phyloP scores from a whole-genome alignment of 2,329 filamentous ascomycete genomes.

The Dactylellina drechsleri region DNA sequence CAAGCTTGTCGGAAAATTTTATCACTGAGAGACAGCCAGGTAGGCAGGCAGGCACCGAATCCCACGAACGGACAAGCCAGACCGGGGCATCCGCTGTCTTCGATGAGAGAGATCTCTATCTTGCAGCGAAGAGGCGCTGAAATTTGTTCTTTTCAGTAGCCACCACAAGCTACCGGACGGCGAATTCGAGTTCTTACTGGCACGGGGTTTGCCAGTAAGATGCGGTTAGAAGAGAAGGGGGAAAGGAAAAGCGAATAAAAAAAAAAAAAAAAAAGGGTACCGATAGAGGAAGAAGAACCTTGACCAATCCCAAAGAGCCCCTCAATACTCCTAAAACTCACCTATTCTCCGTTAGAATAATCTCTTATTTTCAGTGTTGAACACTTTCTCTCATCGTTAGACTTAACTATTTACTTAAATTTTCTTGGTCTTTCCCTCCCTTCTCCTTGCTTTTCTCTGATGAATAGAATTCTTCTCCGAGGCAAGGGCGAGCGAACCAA shows the following conservation, averaged over 20 bases:
- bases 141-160: conserved; percentile 4
- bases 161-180: conserved; percentile 13
- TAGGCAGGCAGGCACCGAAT: conserved; percentile 7
- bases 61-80: conserved; percentile 11
- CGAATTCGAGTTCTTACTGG: conserved; percentile 12
- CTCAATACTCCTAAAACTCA: not conserved
- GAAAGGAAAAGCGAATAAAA: conserved; percentile 2
- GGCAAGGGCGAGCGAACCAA: conserved; percentile 40
- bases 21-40: conserved; percentile 1
- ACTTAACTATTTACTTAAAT: not conserved
- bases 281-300: too few species aligned
- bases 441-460: conserved; percentile 3
- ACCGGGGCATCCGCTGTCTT: conserved; percentile 13
- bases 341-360: not conserved
- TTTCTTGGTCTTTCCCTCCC: conserved; percentile 4
- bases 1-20: conserved; percentile 53
- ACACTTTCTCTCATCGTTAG: not conserved
- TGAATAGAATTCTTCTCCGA: conserved; percentile 19
- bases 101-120: conserved; percentile 16
- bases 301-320: not conserved
- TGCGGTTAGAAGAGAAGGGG: conserved; percentile 16
- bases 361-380: conserved; percentile 8
- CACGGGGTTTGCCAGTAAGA: conserved; percentile 17
- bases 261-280: not conserved
- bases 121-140: conserved; percentile 28